phyloP scores from a whole-genome alignment of 2,329 filamentous ascomycete species.

The Aspergillus pseudoviridinutans region DNA sequence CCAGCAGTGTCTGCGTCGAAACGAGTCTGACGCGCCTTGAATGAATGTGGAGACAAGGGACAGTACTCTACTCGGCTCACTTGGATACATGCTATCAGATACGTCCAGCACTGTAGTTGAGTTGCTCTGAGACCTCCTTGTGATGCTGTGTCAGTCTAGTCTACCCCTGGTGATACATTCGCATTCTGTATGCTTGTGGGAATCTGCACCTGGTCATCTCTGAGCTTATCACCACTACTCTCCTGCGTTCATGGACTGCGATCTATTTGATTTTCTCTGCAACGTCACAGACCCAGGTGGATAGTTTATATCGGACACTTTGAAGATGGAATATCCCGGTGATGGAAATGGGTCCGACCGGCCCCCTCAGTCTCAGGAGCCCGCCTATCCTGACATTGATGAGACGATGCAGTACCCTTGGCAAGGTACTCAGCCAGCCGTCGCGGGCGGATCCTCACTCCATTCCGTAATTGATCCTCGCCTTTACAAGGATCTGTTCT shows the following conservation, averaged over 20 bases:
- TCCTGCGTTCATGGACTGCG: slow-evolving; percentile 1
- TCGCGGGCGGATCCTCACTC: slow-evolving; percentile 12
- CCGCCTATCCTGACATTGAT: slow-evolving; percentile 31
- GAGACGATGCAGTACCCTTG: slow-evolving; percentile 31
- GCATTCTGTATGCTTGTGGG: too few species aligned
- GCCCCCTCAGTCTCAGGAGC: slow-evolving; percentile 16
- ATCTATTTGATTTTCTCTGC: not conserved
- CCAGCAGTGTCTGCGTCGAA: not conserved
- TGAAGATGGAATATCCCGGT: slow-evolving; percentile 19
- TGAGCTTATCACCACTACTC: not conserved
- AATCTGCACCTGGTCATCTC: not conserved
- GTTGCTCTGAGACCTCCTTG: not conserved
- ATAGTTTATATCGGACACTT: not conserved
- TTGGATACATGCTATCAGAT: not conserved
- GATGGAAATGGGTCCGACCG: slow-evolving; percentile 8
- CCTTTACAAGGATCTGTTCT: slow-evolving; percentile 26
- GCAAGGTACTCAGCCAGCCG: slow-evolving; percentile 20
- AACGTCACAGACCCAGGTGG: slow-evolving; percentile 2
- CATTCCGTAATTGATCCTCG: slow-evolving; percentile 31
- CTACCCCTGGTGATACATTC: not conserved
- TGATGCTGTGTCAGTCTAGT: not conserved
- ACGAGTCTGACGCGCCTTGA: not conserved
- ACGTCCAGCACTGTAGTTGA: not conserved
- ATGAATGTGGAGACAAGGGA: not conserved
- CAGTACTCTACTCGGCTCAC: not conserved